A percentile compares a stretch with the other conserved stretches of the same genome.
Conservation (phyloP, 495 filamentous ascomycete species). For the Massariosphaeria phaeospora region DNA sequence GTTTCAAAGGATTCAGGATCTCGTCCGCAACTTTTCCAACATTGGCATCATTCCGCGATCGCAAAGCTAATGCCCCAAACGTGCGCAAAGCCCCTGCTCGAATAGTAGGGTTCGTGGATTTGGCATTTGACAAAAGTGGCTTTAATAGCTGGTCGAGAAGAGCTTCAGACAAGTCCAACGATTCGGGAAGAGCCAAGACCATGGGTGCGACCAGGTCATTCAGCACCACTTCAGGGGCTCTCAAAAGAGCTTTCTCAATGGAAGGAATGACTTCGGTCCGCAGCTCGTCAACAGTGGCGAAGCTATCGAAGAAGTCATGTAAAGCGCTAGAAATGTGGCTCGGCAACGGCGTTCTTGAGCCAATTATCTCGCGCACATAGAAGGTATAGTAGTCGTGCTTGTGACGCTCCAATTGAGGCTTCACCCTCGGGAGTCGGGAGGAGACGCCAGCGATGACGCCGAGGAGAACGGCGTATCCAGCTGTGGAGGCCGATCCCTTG, state of each 20-base stretch:
- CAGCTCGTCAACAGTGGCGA: constrained; percentile 71
- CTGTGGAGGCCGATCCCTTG: constrained; percentile 55
- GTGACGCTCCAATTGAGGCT: constrained; percentile 53
- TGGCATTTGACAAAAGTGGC: constrained; percentile 78
- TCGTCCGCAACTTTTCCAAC: constrained; percentile 68
- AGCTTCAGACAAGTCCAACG: constrained; percentile 70
- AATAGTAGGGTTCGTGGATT: constrained; percentile 76
- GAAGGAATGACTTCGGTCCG: constrained; percentile 69
- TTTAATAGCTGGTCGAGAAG: constrained; percentile 69
- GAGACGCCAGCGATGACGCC: constrained; percentile 84
- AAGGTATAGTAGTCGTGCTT: constrained; percentile 72
- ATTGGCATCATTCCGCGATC: constrained; percentile 51
- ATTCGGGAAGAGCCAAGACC: constrained; percentile 59
- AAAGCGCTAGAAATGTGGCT: constrained; percentile 66
- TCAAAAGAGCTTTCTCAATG: constrained; percentile 79
- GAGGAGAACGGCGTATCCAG: constrained; percentile 69
- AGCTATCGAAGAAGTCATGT: constrained; percentile 74
- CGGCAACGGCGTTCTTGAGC: constrained; percentile 67
- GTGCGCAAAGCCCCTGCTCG: constrained; percentile 68
- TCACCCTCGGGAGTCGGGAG: constrained; percentile 57
- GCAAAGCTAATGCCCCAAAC: constrained; percentile 59
- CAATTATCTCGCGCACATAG: constrained; percentile 78
- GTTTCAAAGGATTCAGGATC: constrained; percentile 68
- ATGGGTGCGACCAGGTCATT: constrained; percentile 68
- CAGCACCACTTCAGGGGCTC: constrained; percentile 85